A percentile compares a stretch with the other conserved stretches of the same genome.
These are phyloP conservation scores for Canariomyces notabilis DNA, from an alignment of 2,329 filamentous ascomycete genomes.

Conservation along the genomic window DNA sequence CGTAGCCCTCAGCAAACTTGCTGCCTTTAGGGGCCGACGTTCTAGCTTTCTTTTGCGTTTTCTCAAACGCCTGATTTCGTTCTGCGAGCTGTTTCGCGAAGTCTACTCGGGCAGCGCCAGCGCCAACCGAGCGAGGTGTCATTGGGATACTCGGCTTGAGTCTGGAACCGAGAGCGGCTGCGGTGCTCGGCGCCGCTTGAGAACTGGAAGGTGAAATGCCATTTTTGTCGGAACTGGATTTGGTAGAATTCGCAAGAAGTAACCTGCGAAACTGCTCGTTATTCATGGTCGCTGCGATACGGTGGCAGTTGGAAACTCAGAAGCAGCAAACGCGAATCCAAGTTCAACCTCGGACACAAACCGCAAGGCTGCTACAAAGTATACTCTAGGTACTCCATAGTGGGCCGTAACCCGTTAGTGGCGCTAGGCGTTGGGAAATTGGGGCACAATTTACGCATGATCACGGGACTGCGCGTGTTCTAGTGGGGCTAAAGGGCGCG, in stretches of 20 bases:
- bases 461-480: conserved; percentile 14
- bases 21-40: conserved; percentile 78
- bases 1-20: conserved; percentile 74
- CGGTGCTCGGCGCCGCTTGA: conserved; percentile 27
- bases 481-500: conserved; percentile 6
- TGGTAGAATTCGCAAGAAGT: conserved; percentile 48
- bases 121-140: conserved; percentile 78
- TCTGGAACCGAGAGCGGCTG: conserved; percentile 65
- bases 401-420: neutral
- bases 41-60: conserved; percentile 67
- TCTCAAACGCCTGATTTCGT: conserved; percentile 47
- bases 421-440: neutral
- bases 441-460: neutral
- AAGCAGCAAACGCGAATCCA: neutral
- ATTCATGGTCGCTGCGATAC: conserved; percentile 61
- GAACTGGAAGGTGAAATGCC: conserved; percentile 34
- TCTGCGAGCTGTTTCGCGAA: conserved; percentile 84
- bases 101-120: conserved; percentile 46
- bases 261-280: conserved; percentile 91
- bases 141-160: conserved; percentile 81
- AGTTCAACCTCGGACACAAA: neutral
- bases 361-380: neutral
- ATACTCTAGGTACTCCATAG: neutral
- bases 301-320: neutral
- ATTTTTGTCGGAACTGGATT: conserved; percentile 38